Percentiles rank a stretch among this genome's conserved stretches.
phyloP scores from a whole-genome alignment of 129 eudicot genomes.

The Flaveria brownii region DNA sequence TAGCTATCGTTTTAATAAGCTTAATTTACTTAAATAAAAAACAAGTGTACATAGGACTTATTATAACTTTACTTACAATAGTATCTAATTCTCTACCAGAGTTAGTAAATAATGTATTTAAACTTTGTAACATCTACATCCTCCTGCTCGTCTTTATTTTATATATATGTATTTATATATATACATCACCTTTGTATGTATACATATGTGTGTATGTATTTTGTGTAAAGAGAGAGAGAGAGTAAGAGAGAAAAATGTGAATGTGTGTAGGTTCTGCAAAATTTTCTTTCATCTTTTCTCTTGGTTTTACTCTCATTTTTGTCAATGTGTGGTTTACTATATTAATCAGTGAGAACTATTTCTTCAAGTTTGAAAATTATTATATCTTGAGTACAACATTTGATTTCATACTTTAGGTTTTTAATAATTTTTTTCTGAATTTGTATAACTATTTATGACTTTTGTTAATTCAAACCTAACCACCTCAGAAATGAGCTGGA shows the following conservation, averaged over 20 bases:
- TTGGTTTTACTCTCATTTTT: slow-evolving; percentile 30
- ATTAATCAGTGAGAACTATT: slow-evolving; percentile 14
- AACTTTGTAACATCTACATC: too few relatives aligned
- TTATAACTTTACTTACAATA: too few relatives aligned
- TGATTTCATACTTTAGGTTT: not conserved
- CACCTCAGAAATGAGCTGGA: not conserved
- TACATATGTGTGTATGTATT: too few relatives aligned
- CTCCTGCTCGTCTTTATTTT: too few relatives aligned
- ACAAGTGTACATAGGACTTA: too few relatives aligned
- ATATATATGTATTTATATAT: too few relatives aligned
- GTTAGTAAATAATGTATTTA: too few relatives aligned
- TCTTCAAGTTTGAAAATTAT: not conserved
- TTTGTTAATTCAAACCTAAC: not conserved
- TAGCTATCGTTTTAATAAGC: too few relatives aligned
- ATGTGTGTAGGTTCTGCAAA: slow-evolving; percentile 12
- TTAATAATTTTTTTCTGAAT: not conserved
- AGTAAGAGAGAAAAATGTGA: not conserved
- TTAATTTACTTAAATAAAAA: too few relatives aligned
- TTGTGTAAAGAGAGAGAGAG: not conserved
- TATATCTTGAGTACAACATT: not conserved
- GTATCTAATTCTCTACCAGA: too few relatives aligned
- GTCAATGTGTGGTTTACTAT: slow-evolving; percentile 12
- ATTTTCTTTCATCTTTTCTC: slow-evolving; percentile 19
- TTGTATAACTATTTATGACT: not conserved
- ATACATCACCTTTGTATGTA: too few relatives aligned